A percentile compares a stretch with the other conserved stretches of the same genome.
These are phyloP conservation scores for Thuidium tamariscinum DNA, from an alignment of 225 moss, liverwort and hornwort genomes.

Conservation along the genomic window DNA sequence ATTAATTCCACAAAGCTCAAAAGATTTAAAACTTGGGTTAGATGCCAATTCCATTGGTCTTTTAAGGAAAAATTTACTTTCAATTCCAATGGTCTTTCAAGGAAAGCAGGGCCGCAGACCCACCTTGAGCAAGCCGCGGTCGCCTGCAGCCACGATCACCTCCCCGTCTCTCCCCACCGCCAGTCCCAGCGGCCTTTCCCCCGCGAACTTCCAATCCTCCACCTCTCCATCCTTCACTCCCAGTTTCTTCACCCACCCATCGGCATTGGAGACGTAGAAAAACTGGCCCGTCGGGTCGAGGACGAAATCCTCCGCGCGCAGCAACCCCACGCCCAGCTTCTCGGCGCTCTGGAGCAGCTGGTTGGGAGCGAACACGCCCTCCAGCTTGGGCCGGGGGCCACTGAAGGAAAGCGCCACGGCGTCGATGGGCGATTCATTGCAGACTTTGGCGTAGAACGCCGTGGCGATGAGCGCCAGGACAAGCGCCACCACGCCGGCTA, in stretches of 20 bases:
- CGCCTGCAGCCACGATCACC: background rate
- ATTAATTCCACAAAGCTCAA: background rate
- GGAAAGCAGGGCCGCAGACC: background rate
- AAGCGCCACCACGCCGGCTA: background rate
- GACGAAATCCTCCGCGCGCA: conserved; percentile 35
- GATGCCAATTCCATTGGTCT: background rate
- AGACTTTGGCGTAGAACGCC: conserved; percentile 8
- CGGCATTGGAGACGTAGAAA: conserved; percentile 15
- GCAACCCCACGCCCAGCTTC: conserved; percentile 20
- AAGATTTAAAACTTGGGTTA: background rate
- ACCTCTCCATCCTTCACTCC: conserved; percentile 22
- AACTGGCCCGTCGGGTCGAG: conserved; percentile 15
- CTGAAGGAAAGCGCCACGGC: conserved; percentile 20
- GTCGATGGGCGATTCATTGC: conserved; percentile 26
- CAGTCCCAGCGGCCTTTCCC: conserved; percentile 39
- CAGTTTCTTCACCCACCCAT: conserved; percentile 69
- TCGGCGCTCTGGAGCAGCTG: conserved; percentile 16
- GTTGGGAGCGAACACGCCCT: conserved; percentile 36
- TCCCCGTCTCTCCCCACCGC: conserved; percentile 18
- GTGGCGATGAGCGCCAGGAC: conserved; percentile 16
- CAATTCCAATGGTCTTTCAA: too few relatives aligned
- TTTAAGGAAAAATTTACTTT: too few relatives aligned
- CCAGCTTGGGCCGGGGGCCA: background rate
- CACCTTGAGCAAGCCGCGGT: conserved; percentile 39
- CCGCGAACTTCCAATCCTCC: conserved; percentile 39